Conservation (phyloP, 176 grass and related monocot genomes). For the Eleusine indica region DNA sequence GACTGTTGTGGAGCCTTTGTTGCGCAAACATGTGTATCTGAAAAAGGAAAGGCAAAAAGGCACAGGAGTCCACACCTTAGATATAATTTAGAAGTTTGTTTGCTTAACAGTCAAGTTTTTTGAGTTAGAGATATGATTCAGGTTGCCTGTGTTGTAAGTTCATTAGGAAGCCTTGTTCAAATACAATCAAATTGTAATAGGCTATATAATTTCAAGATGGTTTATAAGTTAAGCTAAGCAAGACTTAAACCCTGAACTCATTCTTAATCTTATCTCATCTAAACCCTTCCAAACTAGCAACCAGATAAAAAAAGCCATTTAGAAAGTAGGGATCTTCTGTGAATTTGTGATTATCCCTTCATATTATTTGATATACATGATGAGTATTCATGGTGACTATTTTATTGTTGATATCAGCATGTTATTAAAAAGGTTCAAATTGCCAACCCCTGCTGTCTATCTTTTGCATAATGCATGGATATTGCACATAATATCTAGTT, state of each 20-base stretch:
- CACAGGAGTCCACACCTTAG: neutral
- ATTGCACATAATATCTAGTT: neutral
- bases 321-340: slow-evolving; percentile 13
- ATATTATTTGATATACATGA: slow-evolving; percentile 15
- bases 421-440: neutral
- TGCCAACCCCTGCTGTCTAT: neutral
- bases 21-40: neutral
- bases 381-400: slow-evolving; percentile 13
- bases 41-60: neutral
- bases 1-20: neutral
- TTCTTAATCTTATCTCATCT: neutral
- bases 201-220: neutral
- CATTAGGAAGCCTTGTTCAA: neutral
- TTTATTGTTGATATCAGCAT: neutral
- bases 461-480: neutral
- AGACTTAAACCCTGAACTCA: neutral
- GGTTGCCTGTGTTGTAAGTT: neutral
- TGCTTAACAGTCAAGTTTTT: neutral
- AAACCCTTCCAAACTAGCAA: neutral
- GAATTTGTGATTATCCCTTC: neutral
- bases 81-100: neutral
- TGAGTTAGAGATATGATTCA: neutral
- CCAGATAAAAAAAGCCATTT: neutral
- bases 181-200: neutral
- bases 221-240: neutral